Conservation (phyloP, 495 filamentous ascomycete species). For the Oidiodendron maius region DNA sequence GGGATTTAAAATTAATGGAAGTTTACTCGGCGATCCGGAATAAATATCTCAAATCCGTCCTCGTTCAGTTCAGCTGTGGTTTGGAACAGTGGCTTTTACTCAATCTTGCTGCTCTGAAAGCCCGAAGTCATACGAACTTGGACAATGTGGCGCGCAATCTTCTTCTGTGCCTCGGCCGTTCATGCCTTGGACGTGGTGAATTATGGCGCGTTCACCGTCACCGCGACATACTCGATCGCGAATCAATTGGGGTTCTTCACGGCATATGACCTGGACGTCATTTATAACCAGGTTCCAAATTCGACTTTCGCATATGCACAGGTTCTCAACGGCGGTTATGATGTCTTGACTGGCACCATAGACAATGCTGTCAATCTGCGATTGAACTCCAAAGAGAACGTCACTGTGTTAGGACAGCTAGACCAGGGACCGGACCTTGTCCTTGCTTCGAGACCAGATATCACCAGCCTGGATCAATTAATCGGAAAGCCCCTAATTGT, state of each 20-base stretch:
- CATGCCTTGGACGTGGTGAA: constrained; percentile 1
- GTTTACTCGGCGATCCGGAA: too few relatives aligned
- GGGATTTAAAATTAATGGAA: too few relatives aligned
- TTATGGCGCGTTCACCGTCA: constrained; percentile 12
- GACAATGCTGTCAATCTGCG: constrained; percentile 25
- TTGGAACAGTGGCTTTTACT: too few relatives aligned
- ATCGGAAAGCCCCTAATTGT: constrained; percentile 23
- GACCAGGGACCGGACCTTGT: constrained; percentile 25
- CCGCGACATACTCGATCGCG: constrained; percentile 26
- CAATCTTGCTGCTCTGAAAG: too few relatives aligned
- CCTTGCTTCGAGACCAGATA: constrained; percentile 19
- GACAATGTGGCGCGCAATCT: not conserved
- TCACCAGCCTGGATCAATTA: constrained; percentile 22
- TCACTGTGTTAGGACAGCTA: constrained; percentile 25
- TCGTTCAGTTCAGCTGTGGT: too few relatives aligned
- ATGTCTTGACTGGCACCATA: constrained; percentile 24
- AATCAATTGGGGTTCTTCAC: constrained; percentile 27
- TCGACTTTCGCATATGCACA: constrained; percentile 21
- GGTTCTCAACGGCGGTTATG: constrained; percentile 24
- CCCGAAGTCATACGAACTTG: too few relatives aligned
- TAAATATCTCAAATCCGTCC: too few relatives aligned
- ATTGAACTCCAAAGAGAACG: constrained; percentile 21
- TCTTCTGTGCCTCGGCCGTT: constrained; percentile 7
- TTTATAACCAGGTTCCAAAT: constrained; percentile 24
- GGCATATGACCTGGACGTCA: constrained; percentile 23